phyloP scores from a whole-genome alignment of 2,329 filamentous ascomycete genomes.

The Aspergillus amoenus region DNA sequence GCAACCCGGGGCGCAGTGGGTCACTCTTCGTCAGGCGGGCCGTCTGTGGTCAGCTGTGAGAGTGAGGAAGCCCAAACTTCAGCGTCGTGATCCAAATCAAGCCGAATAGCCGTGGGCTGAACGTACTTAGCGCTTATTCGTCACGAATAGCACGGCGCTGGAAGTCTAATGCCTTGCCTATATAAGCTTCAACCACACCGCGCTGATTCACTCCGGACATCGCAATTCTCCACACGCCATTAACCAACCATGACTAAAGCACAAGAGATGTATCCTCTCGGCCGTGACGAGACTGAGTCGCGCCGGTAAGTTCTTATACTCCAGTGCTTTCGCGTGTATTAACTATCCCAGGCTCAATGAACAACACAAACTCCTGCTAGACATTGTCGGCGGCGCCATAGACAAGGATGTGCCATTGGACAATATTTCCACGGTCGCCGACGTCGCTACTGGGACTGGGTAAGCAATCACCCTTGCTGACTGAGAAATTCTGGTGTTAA shows the following conservation, averaged over 20 bases:
- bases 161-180: no score
- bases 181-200: no score
- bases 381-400: background rate
- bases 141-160: no score
- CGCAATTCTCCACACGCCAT: background rate
- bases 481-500: background rate
- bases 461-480: background rate
- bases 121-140: no score
- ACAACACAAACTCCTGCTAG: conserved; percentile 4
- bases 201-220: no score
- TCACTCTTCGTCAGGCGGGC: no score
- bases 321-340: background rate
- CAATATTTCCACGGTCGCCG: background rate
- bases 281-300: background rate
- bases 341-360: background rate
- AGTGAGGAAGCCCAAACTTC: no score
- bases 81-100: no score
- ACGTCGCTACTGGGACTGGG: conserved; percentile 10
- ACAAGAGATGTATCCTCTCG: background rate
- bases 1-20: no score
- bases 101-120: no score
- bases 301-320: background rate
- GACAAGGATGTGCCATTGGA: background rate
- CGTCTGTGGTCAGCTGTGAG: no score
- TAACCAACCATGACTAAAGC: background rate